Evolutionary conservation across 179 eudicot species (phyloP), one percentile per base, ranked within the genome.

Genomic region (Beta lomatogona): DNA sequence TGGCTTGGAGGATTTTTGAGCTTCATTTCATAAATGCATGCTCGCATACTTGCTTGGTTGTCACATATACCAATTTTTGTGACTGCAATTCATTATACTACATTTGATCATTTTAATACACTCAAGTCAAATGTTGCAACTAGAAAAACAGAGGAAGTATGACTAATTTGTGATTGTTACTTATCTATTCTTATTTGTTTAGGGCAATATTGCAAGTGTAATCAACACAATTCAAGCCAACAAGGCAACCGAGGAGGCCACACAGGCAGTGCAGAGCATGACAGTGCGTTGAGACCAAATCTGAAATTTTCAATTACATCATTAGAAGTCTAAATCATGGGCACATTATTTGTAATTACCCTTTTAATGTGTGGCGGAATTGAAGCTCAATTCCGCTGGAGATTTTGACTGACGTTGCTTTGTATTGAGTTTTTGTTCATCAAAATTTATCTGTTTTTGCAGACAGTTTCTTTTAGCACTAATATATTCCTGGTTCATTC

Each of bases 181-280:
- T 36, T 57, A 2, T 22, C 53, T 14, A 14, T 14, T 3, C 10
- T 41, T 11, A 4, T 31, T 54, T 5, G 41, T 64, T 48, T 22
- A 96, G 99, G 93, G 84, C 4, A 96, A 94, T 80, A 85, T 94
- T 15, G 79, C 93, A 12, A 88, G 89, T 84, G 92, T 94, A 50
- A 89, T 94, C 74, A 88, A 81, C 74, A 94, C 96, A 53, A 91
- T 96, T 83, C 97, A 93, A 85, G 91, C 98, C 0, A 94, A 88
- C 93, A 94, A 90, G 90, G 61, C 88, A 41, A 84, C 91, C 0
- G 99, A 96, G 78, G 98, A 92, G 58, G 83, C 86, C 58, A 70
- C 90, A 41, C 91, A 92, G 78, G 93, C 91, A 64, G 60, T 84
- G 84, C 95, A 91, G 87, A 91, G 89, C 75, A 85, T 89, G 91